phyloP scores from a whole-genome alignment of 768 basidiomycete genomes.

The Scleroderma citrinum region DNA sequence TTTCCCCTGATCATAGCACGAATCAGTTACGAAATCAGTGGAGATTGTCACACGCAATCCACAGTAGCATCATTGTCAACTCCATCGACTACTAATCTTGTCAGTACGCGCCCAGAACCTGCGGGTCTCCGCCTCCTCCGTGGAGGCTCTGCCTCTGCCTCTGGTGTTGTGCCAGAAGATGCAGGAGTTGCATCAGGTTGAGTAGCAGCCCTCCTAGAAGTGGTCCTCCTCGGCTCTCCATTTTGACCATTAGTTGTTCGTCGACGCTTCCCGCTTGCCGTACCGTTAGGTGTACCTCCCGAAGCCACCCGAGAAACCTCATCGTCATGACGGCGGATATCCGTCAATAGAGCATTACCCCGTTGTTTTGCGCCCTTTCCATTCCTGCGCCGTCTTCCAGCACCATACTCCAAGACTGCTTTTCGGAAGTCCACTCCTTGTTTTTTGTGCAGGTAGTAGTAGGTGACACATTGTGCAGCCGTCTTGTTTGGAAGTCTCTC shows the following conservation, averaged over 20 bases:
- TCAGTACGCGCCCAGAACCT: constrained; percentile 19
- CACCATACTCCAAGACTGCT: constrained; percentile 59
- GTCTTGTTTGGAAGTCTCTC: constrained; percentile 78
- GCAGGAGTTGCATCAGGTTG: constrained; percentile 46
- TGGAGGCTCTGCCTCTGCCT: constrained; percentile 60
- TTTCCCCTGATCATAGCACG: constrained; percentile 9
- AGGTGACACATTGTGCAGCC: constrained; percentile 82
- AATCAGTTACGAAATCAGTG: constrained; percentile 16
- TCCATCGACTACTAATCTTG: constrained; percentile 28
- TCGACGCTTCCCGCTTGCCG: constrained; percentile 34
- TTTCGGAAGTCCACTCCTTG: constrained; percentile 78
- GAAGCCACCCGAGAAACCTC: constrained; percentile 26
- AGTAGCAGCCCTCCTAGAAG: constrained; percentile 34
- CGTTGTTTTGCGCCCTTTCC: constrained; percentile 60
- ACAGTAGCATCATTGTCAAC: constrained; percentile 29
- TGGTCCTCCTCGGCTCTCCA: constrained; percentile 30
- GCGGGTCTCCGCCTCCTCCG: constrained; percentile 36
- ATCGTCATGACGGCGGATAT: constrained; percentile 74
- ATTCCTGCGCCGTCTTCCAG: constrained; percentile 56
- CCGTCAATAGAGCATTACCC: constrained; percentile 74
- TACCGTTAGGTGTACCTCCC: constrained; percentile 15
- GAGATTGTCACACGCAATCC: constrained; percentile 4
- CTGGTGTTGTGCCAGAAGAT: constrained; percentile 46
- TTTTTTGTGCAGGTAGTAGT: constrained; percentile 95
- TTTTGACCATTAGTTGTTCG: constrained; percentile 28